A percentile compares a stretch with the other conserved stretches of the same genome.
Conservation (phyloP, 2,329 filamentous ascomycete genomes). For the Exophiala spinifera region DNA sequence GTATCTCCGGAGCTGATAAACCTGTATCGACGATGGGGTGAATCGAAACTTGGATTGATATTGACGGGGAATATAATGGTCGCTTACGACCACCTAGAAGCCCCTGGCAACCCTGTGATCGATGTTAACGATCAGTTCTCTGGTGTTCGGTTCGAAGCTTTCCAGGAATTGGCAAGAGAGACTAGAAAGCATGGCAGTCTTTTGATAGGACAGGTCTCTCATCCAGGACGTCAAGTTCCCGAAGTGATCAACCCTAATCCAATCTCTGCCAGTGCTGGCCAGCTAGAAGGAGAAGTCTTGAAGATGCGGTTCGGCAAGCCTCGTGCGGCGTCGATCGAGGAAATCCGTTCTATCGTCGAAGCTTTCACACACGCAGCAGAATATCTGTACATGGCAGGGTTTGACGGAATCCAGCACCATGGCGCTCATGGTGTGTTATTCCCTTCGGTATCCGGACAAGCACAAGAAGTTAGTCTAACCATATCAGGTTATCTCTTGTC, state of each 20-base stretch:
- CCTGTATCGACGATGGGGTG: conserved; percentile 61
- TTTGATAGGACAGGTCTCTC: conserved; percentile 58
- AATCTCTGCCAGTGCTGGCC: conserved; percentile 50
- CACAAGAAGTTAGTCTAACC: too few relatives aligned
- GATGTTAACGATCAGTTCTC: conserved; percentile 48
- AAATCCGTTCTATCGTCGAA: conserved; percentile 52
- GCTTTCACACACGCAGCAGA: conserved; percentile 61
- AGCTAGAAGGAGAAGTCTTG: conserved; percentile 37
- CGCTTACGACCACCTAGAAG: conserved; percentile 58
- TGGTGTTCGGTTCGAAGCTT: conserved; percentile 60
- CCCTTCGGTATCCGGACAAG: too few relatives aligned
- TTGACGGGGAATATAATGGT: conserved; percentile 64
- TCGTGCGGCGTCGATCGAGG: conserved; percentile 33
- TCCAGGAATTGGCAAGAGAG: conserved; percentile 39
- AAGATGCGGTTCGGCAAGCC: conserved; percentile 38
- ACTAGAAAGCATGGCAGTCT: conserved; percentile 22
- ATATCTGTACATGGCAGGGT: conserved; percentile 62
- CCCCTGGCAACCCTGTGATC: conserved; percentile 59
- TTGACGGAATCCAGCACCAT: conserved; percentile 45
- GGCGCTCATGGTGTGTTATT: conserved; percentile 49
- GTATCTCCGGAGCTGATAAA: conserved; percentile 54
- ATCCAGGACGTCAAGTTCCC: conserved; percentile 58
- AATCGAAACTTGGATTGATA: conserved; percentile 56
- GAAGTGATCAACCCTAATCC: conserved; percentile 47
- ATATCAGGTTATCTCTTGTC: conserved; percentile 48